phyloP scores from a whole-genome alignment of 78 protist species.

The Dictyostelium citrinum region DNA sequence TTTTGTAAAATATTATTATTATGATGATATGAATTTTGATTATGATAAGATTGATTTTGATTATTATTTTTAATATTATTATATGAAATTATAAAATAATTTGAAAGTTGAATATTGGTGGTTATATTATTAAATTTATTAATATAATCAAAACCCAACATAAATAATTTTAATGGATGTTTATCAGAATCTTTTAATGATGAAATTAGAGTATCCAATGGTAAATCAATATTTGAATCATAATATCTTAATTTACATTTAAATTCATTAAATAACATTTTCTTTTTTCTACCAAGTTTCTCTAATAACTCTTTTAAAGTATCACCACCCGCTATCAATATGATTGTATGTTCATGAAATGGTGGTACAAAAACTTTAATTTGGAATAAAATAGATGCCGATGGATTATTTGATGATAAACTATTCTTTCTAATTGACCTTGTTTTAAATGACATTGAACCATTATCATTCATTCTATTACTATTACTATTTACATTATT shows the following conservation, averaged over 20 bases:
- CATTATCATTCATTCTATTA: neutral
- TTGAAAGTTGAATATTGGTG: neutral
- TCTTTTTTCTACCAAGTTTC: slow-evolving; percentile 29
- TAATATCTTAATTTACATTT: slow-evolving; percentile 5
- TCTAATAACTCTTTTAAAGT: slow-evolving; percentile 7
- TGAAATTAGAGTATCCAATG: neutral
- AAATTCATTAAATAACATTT: neutral
- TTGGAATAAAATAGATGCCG: neutral
- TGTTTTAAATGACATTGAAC: neutral
- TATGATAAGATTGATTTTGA: too few relatives aligned
- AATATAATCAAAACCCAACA: slow-evolving; percentile 22
- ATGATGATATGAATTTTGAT: neutral
- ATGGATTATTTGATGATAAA: neutral
- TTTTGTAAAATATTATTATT: neutral
- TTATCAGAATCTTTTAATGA: neutral
- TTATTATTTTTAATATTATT: neutral
- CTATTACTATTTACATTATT: neutral
- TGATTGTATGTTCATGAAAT: slow-evolving; percentile 36
- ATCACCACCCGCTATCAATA: neutral
- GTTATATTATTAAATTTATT: neutral
- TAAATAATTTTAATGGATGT: neutral
- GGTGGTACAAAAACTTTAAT: slow-evolving; percentile 56
- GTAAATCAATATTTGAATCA: neutral
- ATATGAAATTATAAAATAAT: neutral
- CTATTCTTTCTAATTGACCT: neutral